phyloP scores from a whole-genome alignment of 2,329 filamentous ascomycete species.

The Raffaelea deltoideospora region DNA sequence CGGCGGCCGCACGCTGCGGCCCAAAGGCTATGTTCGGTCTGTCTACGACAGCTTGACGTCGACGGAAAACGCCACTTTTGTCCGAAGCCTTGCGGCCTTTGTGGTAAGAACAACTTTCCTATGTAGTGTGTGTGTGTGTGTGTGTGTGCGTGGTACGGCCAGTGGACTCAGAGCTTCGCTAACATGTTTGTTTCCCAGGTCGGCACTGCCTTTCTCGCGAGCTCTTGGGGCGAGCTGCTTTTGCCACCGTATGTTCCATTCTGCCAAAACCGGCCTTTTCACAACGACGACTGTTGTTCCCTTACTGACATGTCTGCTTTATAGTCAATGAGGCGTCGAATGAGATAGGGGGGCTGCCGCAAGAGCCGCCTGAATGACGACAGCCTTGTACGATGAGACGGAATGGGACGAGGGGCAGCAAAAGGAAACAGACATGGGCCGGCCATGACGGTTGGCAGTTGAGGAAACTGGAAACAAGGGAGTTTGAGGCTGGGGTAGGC shows the following conservation, averaged over 20 bases:
- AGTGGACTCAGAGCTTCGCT: not conserved
- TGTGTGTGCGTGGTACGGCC: too few species aligned
- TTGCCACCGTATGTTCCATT: constrained; percentile 30
- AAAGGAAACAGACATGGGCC: too few species aligned
- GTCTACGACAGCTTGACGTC: constrained; percentile 43
- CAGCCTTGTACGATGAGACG: too few species aligned
- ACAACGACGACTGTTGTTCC: too few species aligned
- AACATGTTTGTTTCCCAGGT: constrained; percentile 22
- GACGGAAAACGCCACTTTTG: constrained; percentile 47
- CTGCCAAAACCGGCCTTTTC: too few species aligned
- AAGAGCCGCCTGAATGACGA: too few species aligned
- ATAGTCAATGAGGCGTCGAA: too few species aligned
- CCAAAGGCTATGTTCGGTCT: constrained; percentile 34
- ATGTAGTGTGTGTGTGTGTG: not conserved
- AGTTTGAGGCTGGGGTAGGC: too few species aligned
- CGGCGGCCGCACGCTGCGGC: constrained; percentile 23
- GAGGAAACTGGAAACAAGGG: too few species aligned
- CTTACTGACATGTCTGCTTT: not conserved
- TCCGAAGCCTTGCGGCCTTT: constrained; percentile 45
- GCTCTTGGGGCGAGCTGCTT: constrained; percentile 41
- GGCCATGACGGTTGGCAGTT: too few species aligned
- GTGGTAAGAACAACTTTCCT: constrained; percentile 25
- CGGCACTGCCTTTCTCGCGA: constrained; percentile 43
- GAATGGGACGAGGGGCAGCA: too few species aligned
- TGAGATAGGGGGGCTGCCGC: too few species aligned